Percentiles rank a stretch among this genome's conserved stretches.
These are phyloP conservation scores for Cordyceps fumosorosea DNA, from an alignment of 2,329 filamentous ascomycete species.

Conservation along the genomic window DNA sequence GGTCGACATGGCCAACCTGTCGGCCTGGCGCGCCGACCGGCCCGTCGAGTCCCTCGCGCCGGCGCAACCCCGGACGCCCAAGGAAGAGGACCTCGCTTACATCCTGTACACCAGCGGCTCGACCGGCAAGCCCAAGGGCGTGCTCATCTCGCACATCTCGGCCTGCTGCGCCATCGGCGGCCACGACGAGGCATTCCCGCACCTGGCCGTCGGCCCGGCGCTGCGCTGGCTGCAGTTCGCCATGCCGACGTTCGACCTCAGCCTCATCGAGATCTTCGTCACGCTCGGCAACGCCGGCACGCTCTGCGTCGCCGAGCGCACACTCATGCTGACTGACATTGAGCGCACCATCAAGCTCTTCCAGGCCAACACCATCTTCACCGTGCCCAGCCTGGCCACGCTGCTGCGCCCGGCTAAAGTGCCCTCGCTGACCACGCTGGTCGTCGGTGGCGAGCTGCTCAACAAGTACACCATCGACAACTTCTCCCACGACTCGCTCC, in stretches of 20 bases:
- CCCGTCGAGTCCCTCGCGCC: neutral
- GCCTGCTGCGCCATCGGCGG: slow-evolving; percentile 8
- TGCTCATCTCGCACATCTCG: slow-evolving; percentile 69
- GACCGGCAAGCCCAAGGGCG: slow-evolving; percentile 44
- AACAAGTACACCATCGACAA: slow-evolving; percentile 11
- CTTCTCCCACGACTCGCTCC: slow-evolving; percentile 27
- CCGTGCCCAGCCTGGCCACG: slow-evolving; percentile 13
- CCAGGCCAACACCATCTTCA: slow-evolving; percentile 12
- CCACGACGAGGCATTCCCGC: slow-evolving; percentile 4
- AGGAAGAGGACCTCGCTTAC: slow-evolving; percentile 26
- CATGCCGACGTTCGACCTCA: slow-evolving; percentile 12
- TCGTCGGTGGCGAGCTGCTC: slow-evolving; percentile 14
- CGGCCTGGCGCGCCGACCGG: slow-evolving; percentile 5
- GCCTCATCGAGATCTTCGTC: slow-evolving; percentile 12
- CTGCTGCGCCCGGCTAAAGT: slow-evolving; percentile 10
- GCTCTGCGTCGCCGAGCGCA: slow-evolving; percentile 10
- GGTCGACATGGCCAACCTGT: slow-evolving; percentile 12
- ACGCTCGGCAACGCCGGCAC: slow-evolving; percentile 12
- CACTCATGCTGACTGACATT: slow-evolving; percentile 12
- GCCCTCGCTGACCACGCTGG: slow-evolving; percentile 10
- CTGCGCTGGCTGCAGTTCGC: slow-evolving; percentile 13
- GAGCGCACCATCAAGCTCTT: slow-evolving; percentile 12
- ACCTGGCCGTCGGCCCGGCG: slow-evolving; percentile 1
- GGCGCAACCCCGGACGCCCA: neutral
- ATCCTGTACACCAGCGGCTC: slow-evolving; percentile 42